A percentile compares a stretch with the other conserved stretches of the same genome.
These are phyloP conservation scores for Delphinella strobiligena DNA, from an alignment of 2,329 filamentous ascomycete genomes.

Conservation along the genomic window DNA sequence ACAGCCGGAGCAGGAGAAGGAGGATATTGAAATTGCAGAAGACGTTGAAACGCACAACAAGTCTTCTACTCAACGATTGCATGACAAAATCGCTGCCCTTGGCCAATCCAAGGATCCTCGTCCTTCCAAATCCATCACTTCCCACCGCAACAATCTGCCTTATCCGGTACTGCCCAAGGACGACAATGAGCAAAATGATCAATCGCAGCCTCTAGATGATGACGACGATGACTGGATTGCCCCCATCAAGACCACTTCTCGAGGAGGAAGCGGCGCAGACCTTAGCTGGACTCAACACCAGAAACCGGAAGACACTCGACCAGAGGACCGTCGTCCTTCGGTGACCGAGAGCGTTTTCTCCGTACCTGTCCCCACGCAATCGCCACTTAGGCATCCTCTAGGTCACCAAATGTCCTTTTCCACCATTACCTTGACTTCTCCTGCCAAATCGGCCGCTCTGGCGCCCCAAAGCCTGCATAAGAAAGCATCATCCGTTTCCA, in stretches of 20 bases:
- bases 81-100: conserved; percentile 79
- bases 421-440: conserved; percentile 30
- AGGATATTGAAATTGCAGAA: conserved; percentile 28
- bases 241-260: conserved; percentile 26
- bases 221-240: conserved; percentile 51
- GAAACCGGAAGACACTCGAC: not conserved
- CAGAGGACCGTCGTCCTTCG: too few relatives aligned
- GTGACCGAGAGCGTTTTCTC: too few relatives aligned
- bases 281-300: not conserved
- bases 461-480: conserved; percentile 33
- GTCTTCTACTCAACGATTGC: conserved; percentile 83
- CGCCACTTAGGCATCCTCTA: conserved; percentile 5
- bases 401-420: conserved; percentile 24
- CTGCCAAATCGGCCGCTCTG: conserved; percentile 25
- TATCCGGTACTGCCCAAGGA: conserved; percentile 19
- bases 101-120: conserved; percentile 41
- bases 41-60: conserved; percentile 49
- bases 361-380: too few relatives aligned
- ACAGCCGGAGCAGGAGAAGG: conserved; percentile 32
- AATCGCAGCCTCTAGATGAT: conserved; percentile 22
- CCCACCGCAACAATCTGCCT: conserved; percentile 18
- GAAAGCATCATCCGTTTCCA: conserved; percentile 41
- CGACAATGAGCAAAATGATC: conserved; percentile 13
- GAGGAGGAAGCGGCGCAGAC: conserved; percentile 3
- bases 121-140: conserved; percentile 27